phyloP scores from a whole-genome alignment of 2,329 filamentous ascomycete species.

The Arthrobotrys sinensis region DNA sequence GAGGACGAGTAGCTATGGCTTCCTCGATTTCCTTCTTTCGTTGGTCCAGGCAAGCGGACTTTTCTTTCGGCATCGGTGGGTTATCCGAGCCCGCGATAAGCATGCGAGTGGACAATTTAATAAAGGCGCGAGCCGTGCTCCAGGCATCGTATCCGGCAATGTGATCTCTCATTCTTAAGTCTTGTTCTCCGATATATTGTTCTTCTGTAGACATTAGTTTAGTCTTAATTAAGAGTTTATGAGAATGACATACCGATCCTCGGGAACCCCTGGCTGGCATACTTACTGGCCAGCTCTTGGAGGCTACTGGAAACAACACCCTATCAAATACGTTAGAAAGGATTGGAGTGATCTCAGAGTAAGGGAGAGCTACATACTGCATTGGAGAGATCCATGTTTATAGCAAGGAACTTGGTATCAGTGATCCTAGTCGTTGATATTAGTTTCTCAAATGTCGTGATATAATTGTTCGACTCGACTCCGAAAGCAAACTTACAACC shows the following conservation, averaged over 20 bases:
- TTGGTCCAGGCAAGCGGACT: slow-evolving; percentile 19
- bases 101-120: slow-evolving; percentile 36
- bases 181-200: no score
- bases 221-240: background rate
- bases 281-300: slow-evolving; percentile 31
- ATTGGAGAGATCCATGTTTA: slow-evolving; percentile 64
- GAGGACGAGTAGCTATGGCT: slow-evolving; percentile 29
- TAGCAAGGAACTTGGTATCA: slow-evolving; percentile 76
- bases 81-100: slow-evolving; percentile 36
- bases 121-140: slow-evolving; percentile 41
- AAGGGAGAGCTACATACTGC: slow-evolving; percentile 19
- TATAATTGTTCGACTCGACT: background rate
- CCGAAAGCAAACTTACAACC: slow-evolving; percentile 63
- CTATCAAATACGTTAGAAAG: slow-evolving; percentile 34
- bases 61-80: slow-evolving; percentile 33
- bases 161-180: slow-evolving; percentile 36
- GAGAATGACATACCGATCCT: slow-evolving; percentile 32
- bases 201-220: no score
- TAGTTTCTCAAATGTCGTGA: background rate
- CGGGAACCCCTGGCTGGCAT: slow-evolving; percentile 31
- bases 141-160: slow-evolving; percentile 55
- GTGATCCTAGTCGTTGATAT: slow-evolving; percentile 68
- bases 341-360: background rate
- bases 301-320: slow-evolving; percentile 40
- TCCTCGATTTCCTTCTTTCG: slow-evolving; percentile 35